Base-by-base conservation (phyloP, 352 stramenopile species). In the Pythium plurisporium region DNA sequence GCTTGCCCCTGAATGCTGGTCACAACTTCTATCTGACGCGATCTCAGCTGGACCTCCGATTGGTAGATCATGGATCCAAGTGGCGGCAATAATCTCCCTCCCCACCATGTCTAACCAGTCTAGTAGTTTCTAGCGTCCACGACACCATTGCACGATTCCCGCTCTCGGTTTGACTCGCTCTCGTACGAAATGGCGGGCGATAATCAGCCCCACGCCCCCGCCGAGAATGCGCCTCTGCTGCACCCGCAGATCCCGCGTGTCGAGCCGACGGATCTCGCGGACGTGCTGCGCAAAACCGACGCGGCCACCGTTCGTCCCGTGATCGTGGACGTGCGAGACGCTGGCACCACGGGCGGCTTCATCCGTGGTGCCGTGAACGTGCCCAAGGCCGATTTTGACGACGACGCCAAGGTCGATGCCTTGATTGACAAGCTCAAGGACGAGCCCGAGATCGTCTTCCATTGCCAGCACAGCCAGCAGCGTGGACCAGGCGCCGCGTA, bases 251-350 rank as follows among this genome's bases (percentile, higher is more conserved):
- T 64, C 57, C 47, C 57, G 8, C 57, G 57, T 33, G 37, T 58
- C 12, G 57, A 64, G 57, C 57, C 57, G 3, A 27, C 29, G 12
- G 57, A 53, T 15, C 42, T 64, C 30, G 57, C 41, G 2, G 56
- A 64, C 7, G 56, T 41, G 23, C 47, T 64, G 46, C 47, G 56
- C 40, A 58, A 51, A 5, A 22, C 29, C 22, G 25, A 49, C 15
- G 37, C 7, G 11, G n/a, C 15, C 43, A n/a, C 11, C 14, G n/a
- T 31, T 27, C 30, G 41, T 15, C 59, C 59, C 30, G 42, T 65
- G 31, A 63, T 72, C 45, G 46, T 72, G 20, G 65, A 72, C 29
- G 65, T 72, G 38, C 64, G 64, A 11, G 64, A 71, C 5, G 20
- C 41, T 17, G 65, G 64, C 27, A 68, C 64, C 19, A 51, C 48